Evolutionary conservation across 768 basidiomycete genomes (phyloP).

Genomic region (Russula sp.): DNA sequence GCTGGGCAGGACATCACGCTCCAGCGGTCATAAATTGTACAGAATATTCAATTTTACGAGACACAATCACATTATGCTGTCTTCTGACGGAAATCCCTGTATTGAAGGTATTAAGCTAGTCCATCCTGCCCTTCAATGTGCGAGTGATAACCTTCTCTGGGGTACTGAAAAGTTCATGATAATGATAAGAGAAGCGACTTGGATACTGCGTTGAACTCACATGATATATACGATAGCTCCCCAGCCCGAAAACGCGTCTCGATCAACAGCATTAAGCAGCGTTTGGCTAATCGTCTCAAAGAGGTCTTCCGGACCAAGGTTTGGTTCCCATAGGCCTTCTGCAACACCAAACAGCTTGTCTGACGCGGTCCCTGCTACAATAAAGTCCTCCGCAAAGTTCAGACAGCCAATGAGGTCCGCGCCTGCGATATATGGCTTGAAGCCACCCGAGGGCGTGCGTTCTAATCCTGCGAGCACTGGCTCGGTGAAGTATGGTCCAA

Average conservation of each 20-base stretch:
- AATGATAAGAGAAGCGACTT: slow-evolving; percentile 6
- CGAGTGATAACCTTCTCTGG: slow-evolving; percentile 75
- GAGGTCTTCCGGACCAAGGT: slow-evolving; percentile 90
- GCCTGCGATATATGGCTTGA: slow-evolving; percentile 90
- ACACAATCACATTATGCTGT: background rate
- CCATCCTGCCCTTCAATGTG: slow-evolving; percentile 87
- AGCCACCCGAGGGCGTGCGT: slow-evolving; percentile 58
- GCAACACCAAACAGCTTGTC: slow-evolving; percentile 94
- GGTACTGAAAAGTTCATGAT: slow-evolving; percentile 38
- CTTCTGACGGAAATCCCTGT: background rate
- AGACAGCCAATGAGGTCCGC: slow-evolving; percentile 92
- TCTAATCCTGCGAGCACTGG: slow-evolving; percentile 92
- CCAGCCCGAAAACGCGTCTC: slow-evolving; percentile 97
- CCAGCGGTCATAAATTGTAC: background rate
- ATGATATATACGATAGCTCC: slow-evolving; percentile 93
- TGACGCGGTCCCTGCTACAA: slow-evolving; percentile 89
- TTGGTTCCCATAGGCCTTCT: slow-evolving; percentile 97
- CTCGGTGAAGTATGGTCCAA: slow-evolving; percentile 94
- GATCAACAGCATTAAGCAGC: slow-evolving; percentile 87
- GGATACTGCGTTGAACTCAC: slow-evolving; percentile 42
- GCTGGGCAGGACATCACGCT: background rate
- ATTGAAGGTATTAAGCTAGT: slow-evolving; percentile 38
- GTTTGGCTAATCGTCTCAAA: slow-evolving; percentile 99
- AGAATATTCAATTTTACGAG: background rate
- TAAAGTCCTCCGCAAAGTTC: slow-evolving; percentile 94